Conservation (phyloP, 305 asterid species). For the Petunia hybrid region DNA sequence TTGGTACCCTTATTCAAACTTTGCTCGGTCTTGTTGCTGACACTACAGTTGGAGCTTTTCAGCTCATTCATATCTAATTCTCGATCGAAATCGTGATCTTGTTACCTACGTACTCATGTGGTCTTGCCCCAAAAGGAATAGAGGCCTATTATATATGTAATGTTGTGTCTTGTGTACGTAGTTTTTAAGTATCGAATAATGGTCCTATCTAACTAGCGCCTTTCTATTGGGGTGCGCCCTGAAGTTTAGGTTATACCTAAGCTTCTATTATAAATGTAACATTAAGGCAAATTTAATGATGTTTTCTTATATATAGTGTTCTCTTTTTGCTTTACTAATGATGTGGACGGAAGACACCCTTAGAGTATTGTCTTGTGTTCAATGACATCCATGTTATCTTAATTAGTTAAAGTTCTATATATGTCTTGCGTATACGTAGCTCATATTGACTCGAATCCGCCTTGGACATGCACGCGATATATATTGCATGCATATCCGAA, state of each 20-base stretch:
- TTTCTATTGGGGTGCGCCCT: neutral
- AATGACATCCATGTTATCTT: too few species aligned
- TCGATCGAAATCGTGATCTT: neutral
- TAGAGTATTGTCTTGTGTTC: too few species aligned
- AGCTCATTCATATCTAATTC: neutral
- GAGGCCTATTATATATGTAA: neutral
- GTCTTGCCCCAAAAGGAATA: neutral
- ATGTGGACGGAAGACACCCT: too few species aligned
- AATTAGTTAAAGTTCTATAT: too few species aligned
- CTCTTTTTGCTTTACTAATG: too few species aligned
- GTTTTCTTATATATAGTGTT: too few species aligned
- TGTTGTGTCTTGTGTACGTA: neutral
- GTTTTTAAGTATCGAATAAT: neutral
- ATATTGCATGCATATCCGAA: too few species aligned
- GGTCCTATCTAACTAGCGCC: neutral
- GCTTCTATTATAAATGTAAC: neutral
- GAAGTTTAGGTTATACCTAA: neutral
- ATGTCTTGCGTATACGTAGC: too few species aligned
- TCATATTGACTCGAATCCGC: too few species aligned
- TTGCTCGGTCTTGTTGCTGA: conserved; percentile 29
- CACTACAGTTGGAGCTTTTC: conserved; percentile 22
- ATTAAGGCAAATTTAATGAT: neutral
- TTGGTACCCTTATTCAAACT: conserved; percentile 25
- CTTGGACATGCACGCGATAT: too few species aligned
- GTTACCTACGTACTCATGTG: neutral